These are phyloP conservation scores for Globisporangium lucens DNA, from an alignment of 352 stramenopile genomes.

Conservation along the genomic window DNA sequence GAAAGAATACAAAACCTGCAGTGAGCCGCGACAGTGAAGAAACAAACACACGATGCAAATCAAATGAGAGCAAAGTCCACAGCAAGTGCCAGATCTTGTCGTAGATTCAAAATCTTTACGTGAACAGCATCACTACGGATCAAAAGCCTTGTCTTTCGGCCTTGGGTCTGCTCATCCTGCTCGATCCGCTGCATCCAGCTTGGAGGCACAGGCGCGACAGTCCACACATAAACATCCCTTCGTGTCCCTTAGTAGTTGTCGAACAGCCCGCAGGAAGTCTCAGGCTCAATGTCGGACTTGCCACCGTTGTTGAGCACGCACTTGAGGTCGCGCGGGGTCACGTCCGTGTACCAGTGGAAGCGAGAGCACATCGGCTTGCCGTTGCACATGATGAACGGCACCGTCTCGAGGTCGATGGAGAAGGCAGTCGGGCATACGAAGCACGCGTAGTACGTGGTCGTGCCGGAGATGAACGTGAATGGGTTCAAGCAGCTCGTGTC, in stretches of 20 bases:
- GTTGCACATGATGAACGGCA: conserved; percentile 20
- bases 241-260: conserved; percentile 6
- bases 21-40: too few relatives aligned
- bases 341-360: conserved; percentile 18
- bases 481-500: conserved; percentile 14
- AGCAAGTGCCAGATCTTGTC: neutral
- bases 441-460: conserved; percentile 17
- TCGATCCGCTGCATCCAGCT: neutral
- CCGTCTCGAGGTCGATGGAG: conserved; percentile 5
- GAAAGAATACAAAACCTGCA: too few relatives aligned
- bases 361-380: conserved; percentile 24
- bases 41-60: neutral
- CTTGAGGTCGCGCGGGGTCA: conserved; percentile 21
- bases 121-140: neutral
- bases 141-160: neutral
- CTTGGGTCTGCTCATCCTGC: neutral
- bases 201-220: neutral
- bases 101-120: neutral
- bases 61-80: neutral
- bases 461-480: conserved; percentile 13
- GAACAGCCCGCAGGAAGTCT: conserved; percentile 12
- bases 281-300: conserved; percentile 17
- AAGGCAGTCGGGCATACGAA: conserved; percentile 17
- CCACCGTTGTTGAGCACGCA: conserved; percentile 23
- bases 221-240: neutral